A percentile compares a stretch with the other conserved stretches of the same genome.
Conservation (phyloP, 495 filamentous ascomycete species). For the Entonaema liquescens region DNA sequence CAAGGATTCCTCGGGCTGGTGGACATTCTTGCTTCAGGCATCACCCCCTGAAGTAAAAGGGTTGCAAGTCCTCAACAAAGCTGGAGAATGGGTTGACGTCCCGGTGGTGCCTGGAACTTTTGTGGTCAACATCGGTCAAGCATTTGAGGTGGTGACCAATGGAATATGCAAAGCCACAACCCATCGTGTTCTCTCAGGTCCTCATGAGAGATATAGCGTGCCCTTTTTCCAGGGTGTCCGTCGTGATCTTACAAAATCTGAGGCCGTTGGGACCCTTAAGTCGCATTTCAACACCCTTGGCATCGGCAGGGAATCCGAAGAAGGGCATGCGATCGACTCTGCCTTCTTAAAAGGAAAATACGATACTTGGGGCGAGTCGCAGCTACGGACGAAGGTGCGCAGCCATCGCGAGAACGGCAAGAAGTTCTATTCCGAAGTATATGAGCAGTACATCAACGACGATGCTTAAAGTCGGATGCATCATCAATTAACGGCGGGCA, state of each 20-base stretch:
- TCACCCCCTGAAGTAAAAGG: constrained; percentile 54
- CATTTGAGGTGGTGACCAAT: constrained; percentile 65
- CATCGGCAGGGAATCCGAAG: constrained; percentile 25
- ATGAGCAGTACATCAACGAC: constrained; percentile 52
- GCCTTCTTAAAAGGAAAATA: constrained; percentile 55
- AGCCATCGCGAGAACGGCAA: constrained; percentile 54
- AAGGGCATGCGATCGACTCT: constrained; percentile 51
- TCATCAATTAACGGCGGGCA: not conserved
- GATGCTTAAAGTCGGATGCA: constrained; percentile 24
- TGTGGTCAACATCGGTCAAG: constrained; percentile 66
- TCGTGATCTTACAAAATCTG: constrained; percentile 49
- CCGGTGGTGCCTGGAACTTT: constrained; percentile 59
- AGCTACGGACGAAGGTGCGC: constrained; percentile 56
- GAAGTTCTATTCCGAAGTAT: constrained; percentile 53
- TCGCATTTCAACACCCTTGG: constrained; percentile 41
- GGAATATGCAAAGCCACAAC: constrained; percentile 62
- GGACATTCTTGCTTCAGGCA: constrained; percentile 65
- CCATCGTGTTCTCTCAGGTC: constrained; percentile 55
- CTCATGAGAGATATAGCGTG: constrained; percentile 53
- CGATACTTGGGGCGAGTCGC: constrained; percentile 59
- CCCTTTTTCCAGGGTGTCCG: constrained; percentile 60
- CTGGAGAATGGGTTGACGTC: constrained; percentile 60
- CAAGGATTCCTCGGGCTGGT: constrained; percentile 66
- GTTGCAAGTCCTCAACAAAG: constrained; percentile 59
- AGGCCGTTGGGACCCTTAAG: constrained; percentile 47